Percentiles rank a stretch among this genome's conserved stretches.
Conservation (phyloP, 352 stramenopile genomes). For the Thraustochytrium sp. region DNA sequence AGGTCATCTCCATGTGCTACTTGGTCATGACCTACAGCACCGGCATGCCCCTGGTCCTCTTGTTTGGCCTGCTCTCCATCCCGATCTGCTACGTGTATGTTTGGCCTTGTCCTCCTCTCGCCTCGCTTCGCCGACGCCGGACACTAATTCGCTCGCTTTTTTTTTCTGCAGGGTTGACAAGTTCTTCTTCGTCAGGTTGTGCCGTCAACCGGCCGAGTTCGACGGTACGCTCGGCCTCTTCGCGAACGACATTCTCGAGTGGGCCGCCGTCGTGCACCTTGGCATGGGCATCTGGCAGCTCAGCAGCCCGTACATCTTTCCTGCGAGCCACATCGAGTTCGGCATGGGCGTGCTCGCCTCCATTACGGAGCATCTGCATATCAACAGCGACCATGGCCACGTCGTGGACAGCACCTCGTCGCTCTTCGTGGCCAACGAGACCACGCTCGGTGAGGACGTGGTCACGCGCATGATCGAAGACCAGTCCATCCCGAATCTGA, state of each 20-base stretch:
- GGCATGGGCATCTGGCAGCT: slow-evolving; percentile 46
- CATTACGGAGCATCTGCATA: not conserved
- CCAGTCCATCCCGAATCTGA: slow-evolving; percentile 21
- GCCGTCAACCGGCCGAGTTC: not conserved
- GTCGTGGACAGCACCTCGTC: not conserved
- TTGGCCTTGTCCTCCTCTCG: no score
- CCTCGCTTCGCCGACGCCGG: no score
- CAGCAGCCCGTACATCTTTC: slow-evolving; percentile 37
- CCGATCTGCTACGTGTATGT: slow-evolving; percentile 3
- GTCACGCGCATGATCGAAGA: not conserved
- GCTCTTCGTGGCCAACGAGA: not conserved
- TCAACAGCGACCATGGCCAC: not conserved
- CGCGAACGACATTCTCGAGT: not conserved
- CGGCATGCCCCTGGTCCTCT: slow-evolving; percentile 31
- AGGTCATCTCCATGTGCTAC: slow-evolving; percentile 41
- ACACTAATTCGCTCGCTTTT: no score
- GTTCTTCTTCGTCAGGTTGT: slow-evolving; percentile 37
- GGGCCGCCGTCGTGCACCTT: slow-evolving; percentile 35
- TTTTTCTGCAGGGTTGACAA: no score
- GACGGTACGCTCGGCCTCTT: not conserved
- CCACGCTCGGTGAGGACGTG: not conserved
- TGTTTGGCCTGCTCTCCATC: slow-evolving; percentile 6
- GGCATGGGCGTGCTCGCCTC: not conserved
- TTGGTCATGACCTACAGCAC: slow-evolving; percentile 28
- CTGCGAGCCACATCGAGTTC: not conserved